Base-by-base conservation (phyloP, 1,284 basidiomycete species). In the Lentinula novae-zelandiae region DNA sequence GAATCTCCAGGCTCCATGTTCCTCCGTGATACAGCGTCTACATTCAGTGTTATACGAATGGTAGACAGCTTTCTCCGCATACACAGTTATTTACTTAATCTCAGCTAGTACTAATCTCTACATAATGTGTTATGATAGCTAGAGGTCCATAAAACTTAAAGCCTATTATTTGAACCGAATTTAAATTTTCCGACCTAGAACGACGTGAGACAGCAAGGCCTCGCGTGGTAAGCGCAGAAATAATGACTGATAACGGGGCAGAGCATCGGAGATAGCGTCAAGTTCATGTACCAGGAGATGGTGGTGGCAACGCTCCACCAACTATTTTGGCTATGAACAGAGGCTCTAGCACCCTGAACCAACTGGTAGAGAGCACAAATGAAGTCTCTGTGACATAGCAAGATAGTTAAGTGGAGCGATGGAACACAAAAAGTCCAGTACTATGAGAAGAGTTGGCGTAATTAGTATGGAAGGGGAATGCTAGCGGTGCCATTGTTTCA, bases 331-430 rank as follows among this genome's bases (percentile, higher is more conserved):
- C 66, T 67, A 67, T 67, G 64, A 65, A 67, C 66, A 65, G 63
- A 61, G 58, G 44, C 57, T 51, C 33, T 55, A 54, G 57, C 51
- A 50, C 39, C 44, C 42, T 46, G 15, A 33, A 53, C 52, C 39
- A 62, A 62, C 9, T 34, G 39, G 48, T 40, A 53, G 38, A 20
- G 53, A 55, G 50, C 13, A 49, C 54, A 55, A 46, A 27, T 40
- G 38, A 44, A 58, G 66, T 62, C 64, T 70, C 57, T 71, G 70
- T 65, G 63, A 70, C 72, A 73, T 69, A 69, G 67, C 67, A 66
- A 65, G 68, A 71, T 67, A 71, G 67, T 67, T 63, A 61, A 49
- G 60, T 67, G 62, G 70, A 68, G 73, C 73, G 66, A 73, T 70
- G 67, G 54, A 51, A 46, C 39, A 53, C 36, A 46, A 60, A 13